Evolutionary conservation across 352 stramenopile genomes (phyloP), one percentile per base, ranked within the genome.

Genomic region (Halophytophthora batemanensis): DNA sequence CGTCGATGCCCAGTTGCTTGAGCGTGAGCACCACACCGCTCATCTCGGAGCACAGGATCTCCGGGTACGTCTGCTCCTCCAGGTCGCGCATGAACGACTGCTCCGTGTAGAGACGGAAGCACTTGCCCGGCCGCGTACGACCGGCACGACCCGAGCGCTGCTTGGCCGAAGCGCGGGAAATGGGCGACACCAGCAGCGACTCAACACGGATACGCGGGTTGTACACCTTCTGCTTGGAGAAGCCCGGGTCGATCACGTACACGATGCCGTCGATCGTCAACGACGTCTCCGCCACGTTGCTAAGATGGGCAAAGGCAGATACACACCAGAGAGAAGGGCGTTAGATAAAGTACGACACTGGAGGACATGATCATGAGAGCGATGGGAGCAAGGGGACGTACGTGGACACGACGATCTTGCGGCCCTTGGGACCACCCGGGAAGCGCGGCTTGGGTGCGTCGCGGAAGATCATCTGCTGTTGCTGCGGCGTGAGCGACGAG

Each of bases 191-290:
- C 22, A 99, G 77, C 43, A 99, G 70, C n/a, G 92, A 98, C 72
- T 99, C 97, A 11, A 99, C 96, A 39, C 97, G 90, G 53, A 98
- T 98, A 18, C 96, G 82, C 31, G 97, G 97, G 77, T 99, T 99
- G 81, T 99, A 99, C 18, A 99, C 93, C 77, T 99, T 99, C 72
- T 99, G 96, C 77, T 99, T 99, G 25, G 85, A 98, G 64, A 99
- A 99, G 42, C 98, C 97, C 19, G 96, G 95, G 75, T 99, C 98
- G 36, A 99, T 87, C 25, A 99, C 98, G 73, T 99, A 99, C 15
- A 99, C 96, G 55, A 99, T 98, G 19, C 96, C 98, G 71, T 99
- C 96, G 72, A 99, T 99, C 1, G 97, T 99, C n/a, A 99, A 66
- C 52, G 93, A 99, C 23, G 97, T 99, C 72, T 99, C 97, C 21